These are phyloP conservation scores for Rhododendron molle DNA, from an alignment of 148 eudicot genomes.

Conservation along the genomic window DNA sequence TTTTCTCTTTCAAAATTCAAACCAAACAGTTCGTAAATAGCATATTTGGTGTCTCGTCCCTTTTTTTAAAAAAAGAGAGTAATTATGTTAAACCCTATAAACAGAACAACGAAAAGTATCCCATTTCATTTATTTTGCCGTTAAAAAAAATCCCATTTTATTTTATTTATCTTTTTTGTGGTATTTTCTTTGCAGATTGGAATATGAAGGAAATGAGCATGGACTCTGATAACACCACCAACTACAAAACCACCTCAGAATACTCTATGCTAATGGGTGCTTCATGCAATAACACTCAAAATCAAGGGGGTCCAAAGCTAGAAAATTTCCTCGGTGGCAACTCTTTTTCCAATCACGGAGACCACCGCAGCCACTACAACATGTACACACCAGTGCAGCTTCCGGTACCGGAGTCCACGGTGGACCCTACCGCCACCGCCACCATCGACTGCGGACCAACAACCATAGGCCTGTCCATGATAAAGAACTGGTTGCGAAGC, in stretches of 20 bases:
- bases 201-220: constrained; percentile 38
- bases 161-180: background rate
- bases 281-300: constrained; percentile 26
- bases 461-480: constrained; percentile 64
- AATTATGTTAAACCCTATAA: background rate
- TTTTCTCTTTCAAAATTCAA: no score
- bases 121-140: background rate
- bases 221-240: constrained; percentile 11
- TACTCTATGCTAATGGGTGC: constrained; percentile 44
- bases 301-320: constrained; percentile 61
- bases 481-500: constrained; percentile 84
- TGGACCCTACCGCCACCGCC: background rate
- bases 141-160: background rate
- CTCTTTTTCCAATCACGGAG: constrained; percentile 24
- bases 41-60: background rate
- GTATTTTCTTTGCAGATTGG: constrained; percentile 50
- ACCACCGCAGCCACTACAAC: constrained; percentile 20
- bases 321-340: constrained; percentile 74
- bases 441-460: background rate
- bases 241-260: constrained; percentile 25
- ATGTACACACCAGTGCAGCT: constrained; percentile 27
- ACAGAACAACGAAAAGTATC: background rate
- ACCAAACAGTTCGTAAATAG: background rate
- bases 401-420: constrained; percentile 12
- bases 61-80: background rate